Evolutionary conservation across 495 filamentous ascomycete genomes (phyloP), one percentile per base, ranked within the genome.

Genomic region (Penicillium pancosmium): DNA sequence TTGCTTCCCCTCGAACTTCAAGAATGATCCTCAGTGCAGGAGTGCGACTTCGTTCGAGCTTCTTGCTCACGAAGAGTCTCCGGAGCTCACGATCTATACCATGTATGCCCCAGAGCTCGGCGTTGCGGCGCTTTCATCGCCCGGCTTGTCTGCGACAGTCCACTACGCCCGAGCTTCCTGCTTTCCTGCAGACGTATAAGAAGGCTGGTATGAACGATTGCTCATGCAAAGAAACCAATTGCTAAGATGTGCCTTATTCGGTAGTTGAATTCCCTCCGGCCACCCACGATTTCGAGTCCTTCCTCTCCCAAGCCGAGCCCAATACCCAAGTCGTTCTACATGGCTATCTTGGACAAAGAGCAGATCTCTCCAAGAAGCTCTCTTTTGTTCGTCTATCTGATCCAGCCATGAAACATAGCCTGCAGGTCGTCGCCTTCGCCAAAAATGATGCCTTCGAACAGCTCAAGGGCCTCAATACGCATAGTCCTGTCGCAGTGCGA

Each of bases 341-440:
- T 70, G 92, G 92, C 50, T 96, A 91, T 63, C 76, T 96, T 5
- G 82, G 83, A 15, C 73, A 75, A 38, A 80, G 85, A 19, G 80
- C 81, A 47, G 83, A 91, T 54, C 68, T 90, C 16, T 83, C 83
- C 41, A 84, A 86, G 61, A 84, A 83, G 51, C 72, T 93, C 7
- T 83, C 83, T 12, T 93, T 94, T 64, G 86, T 84, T n/a, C 77
- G 84, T 48, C 64, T 93, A 3, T 74, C 82, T 5, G 73, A 83
- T 55, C 70, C 77, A 23, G 77, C 78, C 2, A 75, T 83, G 62
- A 67, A 68, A 36, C 63, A 77, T 47, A 78, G 66, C 49, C 66
- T 87, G 7, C 84, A 87, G 56, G 61, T 87, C 4, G 69, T 86
- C 19, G 84, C 84, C 7, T 74, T 72, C n/a, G 67, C 72, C 8